A percentile compares a stretch with the other conserved stretches of the same genome.
These are phyloP conservation scores for Cladosporium sp. DNA, from an alignment of 2,329 filamentous ascomycete genomes.

Conservation along the genomic window DNA sequence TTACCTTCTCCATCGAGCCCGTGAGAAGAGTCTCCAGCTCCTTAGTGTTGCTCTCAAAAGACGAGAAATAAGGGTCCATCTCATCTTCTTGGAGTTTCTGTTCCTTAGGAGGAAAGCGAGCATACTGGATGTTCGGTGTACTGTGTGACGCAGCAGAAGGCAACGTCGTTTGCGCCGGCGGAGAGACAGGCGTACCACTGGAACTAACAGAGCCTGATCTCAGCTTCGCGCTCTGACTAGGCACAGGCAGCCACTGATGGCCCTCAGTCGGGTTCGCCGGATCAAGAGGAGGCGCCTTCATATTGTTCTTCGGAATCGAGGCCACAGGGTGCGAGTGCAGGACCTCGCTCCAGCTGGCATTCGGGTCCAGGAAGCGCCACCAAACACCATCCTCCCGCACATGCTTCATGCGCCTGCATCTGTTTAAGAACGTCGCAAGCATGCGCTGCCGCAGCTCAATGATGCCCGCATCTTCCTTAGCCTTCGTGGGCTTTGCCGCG, in stretches of 20 bases:
- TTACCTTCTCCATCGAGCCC: slow-evolving; percentile 95
- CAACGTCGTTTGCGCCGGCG: slow-evolving; percentile 43
- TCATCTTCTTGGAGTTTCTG: slow-evolving; percentile 78
- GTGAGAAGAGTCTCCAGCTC: slow-evolving; percentile 83
- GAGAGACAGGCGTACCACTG: slow-evolving; percentile 50
- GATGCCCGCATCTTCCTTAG: slow-evolving; percentile 94
- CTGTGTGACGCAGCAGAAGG: slow-evolving; percentile 52
- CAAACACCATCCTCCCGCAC: slow-evolving; percentile 90
- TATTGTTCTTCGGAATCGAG: slow-evolving; percentile 85
- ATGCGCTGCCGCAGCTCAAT: slow-evolving; percentile 96
- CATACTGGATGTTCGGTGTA: slow-evolving; percentile 58
- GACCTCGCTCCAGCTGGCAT: slow-evolving; percentile 97
- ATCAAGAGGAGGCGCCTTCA: slow-evolving; percentile 92
- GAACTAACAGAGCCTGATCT: slow-evolving; percentile 49
- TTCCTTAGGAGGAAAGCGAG: slow-evolving; percentile 75
- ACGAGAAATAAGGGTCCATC: slow-evolving; percentile 90
- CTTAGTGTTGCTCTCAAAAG: slow-evolving; percentile 85
- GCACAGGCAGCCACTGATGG: slow-evolving; percentile 81
- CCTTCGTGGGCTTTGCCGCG: slow-evolving; percentile 93
- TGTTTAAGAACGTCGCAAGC: slow-evolving; percentile 89
- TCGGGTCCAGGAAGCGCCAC: slow-evolving; percentile 96
- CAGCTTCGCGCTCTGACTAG: slow-evolving; percentile 77
- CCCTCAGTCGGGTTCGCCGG: slow-evolving; percentile 85
- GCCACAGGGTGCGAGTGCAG: slow-evolving; percentile 83
- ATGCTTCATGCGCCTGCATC: slow-evolving; percentile 87